Percentiles rank a stretch among this genome's conserved stretches.
These are phyloP conservation scores for Malus hybrid DNA, from an alignment of 331 rosid species.

Conservation along the genomic window DNA sequence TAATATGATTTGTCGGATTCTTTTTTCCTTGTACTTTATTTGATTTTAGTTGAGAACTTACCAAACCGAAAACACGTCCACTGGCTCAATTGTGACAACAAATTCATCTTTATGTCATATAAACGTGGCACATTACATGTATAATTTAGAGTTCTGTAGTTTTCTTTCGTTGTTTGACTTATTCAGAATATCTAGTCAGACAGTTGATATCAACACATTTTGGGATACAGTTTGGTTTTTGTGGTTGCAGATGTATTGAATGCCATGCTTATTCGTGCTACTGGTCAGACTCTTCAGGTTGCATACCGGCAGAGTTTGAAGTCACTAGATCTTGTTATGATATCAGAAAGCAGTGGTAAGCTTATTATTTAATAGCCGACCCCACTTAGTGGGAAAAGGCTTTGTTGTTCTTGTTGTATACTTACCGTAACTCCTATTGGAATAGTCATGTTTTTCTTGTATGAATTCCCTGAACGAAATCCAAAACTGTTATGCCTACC, in stretches of 20 bases:
- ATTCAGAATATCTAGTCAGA: slow-evolving; percentile 4
- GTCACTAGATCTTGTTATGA: slow-evolving; percentile 34
- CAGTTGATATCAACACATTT: slow-evolving; percentile 37
- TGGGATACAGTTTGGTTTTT: slow-evolving; percentile 70
- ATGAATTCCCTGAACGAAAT: background rate
- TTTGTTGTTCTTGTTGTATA: background rate
- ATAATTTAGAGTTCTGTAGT: background rate
- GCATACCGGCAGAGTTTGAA: slow-evolving; percentile 49
- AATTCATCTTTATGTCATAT: background rate
- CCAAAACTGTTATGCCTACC: background rate
- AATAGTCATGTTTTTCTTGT: background rate
- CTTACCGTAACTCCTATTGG: slow-evolving; percentile 3
- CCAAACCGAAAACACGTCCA: background rate
- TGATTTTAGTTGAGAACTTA: too few species aligned
- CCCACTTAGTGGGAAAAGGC: too few species aligned
- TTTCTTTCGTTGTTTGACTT: background rate
- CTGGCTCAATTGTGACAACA: background rate
- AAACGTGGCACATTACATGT: background rate
- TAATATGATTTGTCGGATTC: background rate
- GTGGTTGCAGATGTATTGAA: slow-evolving; percentile 70
- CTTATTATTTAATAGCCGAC: background rate
- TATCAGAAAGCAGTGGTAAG: slow-evolving; percentile 53
- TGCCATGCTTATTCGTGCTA: slow-evolving; percentile 64
- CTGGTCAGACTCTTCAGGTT: slow-evolving; percentile 55
- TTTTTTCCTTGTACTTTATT: background rate